Evolutionary conservation across 495 filamentous ascomycete genomes (phyloP), one percentile per base, ranked within the genome.

Genomic region (Echria macrotheca): DNA sequence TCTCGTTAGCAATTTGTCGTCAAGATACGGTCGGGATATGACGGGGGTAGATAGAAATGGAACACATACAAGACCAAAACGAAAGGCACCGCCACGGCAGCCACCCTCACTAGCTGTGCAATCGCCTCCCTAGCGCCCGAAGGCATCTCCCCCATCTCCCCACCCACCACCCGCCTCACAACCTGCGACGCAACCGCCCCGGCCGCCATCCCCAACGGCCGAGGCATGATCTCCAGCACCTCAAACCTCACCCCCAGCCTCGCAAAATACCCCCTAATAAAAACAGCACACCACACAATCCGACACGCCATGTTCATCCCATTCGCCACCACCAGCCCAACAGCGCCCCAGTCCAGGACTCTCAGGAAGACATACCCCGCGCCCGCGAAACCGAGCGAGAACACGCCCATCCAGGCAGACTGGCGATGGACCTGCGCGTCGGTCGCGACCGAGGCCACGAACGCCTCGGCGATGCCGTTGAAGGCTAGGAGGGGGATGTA

Each of bases 401-500:
- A 93, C 2, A 61, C 74, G 3, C 77, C 74, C 90, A 97, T 97
- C 84, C 82, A 91, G 3, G 75, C 58, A 3, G 84, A 84, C 66
- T 99, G 93, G 3, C 54, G 62, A 24, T 85, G 78, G 12, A 99
- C 75, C 41, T 96, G 75, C 1, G 66, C 52, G 45, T 83, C 69
- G 4, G 73, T 83, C 0, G 93, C 91, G 17, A 91, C 84, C 18
- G 86, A 85, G 5, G 89, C 81, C 9, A 97, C 89, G 52, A 97
- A 97, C 0, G 91, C 88, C 68, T 99, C 93, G 2, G 83, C 79
- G 23, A 96, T 81, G 32, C 93, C 93, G 59, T 99, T 99, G 52
- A 95, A 66, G 1, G 90, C 94, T 1, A 99, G 71, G 5, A 97
- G 78, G 12, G 93, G 93, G 50, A 99, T 88, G 63, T 96, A 96